Evolutionary conservation across 1,284 basidiomycete species (phyloP).

Genomic region (Leccinum cinnamomeum): DNA sequence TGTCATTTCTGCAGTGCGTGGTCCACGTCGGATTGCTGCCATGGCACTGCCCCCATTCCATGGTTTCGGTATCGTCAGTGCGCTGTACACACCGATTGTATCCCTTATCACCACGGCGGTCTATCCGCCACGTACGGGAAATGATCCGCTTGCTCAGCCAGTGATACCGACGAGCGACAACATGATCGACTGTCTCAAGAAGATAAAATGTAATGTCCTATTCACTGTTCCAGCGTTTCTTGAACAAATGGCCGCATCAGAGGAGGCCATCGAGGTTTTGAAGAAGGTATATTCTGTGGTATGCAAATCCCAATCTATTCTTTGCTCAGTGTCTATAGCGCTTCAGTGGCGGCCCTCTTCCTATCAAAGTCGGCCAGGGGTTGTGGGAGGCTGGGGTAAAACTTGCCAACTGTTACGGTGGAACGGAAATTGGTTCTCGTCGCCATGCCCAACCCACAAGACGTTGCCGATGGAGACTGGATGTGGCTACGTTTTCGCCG

Average conservation of each 20-base stretch:
- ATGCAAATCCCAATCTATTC: neutral
- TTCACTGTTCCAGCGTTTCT: neutral
- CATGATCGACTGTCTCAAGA: conserved; percentile 13
- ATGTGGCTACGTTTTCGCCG: conserved; percentile 29
- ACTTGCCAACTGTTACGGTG: conserved; percentile 25
- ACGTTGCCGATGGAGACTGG: conserved; percentile 31
- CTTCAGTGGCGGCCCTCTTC: conserved; percentile 29
- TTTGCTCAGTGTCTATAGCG: conserved; percentile 8
- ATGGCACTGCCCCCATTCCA: conserved; percentile 33
- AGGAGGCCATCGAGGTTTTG: neutral
- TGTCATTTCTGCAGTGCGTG: neutral
- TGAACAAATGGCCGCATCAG: neutral
- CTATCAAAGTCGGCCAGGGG: conserved; percentile 24
- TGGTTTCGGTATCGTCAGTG: conserved; percentile 20
- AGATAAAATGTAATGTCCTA: conserved; percentile 1
- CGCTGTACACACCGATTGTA: conserved; percentile 20
- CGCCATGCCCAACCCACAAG: neutral
- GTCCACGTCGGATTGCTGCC: conserved; percentile 19
- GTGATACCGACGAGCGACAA: conserved; percentile 23
- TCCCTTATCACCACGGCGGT: conserved; percentile 11
- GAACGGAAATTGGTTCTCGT: conserved; percentile 31
- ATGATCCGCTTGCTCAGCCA: conserved; percentile 12
- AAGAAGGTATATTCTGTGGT: neutral
- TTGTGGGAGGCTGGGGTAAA: conserved; percentile 26
- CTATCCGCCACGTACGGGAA: conserved; percentile 18